Conservation (phyloP, 495 filamentous ascomycete species). For the Umbilicaria muhlenbergii region DNA sequence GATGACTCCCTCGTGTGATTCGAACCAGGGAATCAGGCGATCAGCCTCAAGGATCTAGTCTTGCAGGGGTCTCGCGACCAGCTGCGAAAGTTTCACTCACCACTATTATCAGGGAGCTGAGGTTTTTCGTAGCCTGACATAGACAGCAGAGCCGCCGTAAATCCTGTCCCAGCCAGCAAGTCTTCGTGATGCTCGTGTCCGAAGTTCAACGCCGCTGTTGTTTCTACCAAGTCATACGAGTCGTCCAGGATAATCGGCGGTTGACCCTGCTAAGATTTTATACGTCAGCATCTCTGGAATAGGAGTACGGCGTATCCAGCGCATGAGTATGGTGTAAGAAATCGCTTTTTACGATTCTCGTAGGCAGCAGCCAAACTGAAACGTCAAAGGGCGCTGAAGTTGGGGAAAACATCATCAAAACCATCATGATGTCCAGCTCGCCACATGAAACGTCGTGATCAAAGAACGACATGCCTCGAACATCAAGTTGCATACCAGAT, state of each 20-base stretch:
- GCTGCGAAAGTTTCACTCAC: constrained; percentile 16
- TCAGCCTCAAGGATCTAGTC: no score
- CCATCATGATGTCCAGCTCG: constrained; percentile 15
- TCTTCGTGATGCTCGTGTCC: constrained; percentile 31
- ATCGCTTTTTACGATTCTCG: constrained; percentile 6
- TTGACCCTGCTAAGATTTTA: constrained; percentile 25
- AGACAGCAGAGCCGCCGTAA: constrained; percentile 26
- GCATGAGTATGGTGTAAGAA: constrained; percentile 11
- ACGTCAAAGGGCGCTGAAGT: neutral
- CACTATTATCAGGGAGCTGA: constrained; percentile 23
- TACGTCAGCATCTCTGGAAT: constrained; percentile 1
- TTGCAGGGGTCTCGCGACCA: no score
- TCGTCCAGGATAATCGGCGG: constrained; percentile 39
- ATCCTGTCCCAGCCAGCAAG: constrained; percentile 36
- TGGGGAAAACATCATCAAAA: constrained; percentile 3
- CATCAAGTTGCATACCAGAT: neutral
- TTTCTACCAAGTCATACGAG: constrained; percentile 34
- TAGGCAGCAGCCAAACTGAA: constrained; percentile 1
- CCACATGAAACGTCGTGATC: constrained; percentile 10
- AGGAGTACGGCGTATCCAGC: constrained; percentile 20
- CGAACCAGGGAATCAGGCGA: no score
- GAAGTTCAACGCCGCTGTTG: constrained; percentile 31
- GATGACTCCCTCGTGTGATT: no score
- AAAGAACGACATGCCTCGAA: constrained; percentile 5
- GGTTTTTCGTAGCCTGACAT: constrained; percentile 37